Conservation (phyloP, 805 yeast genomes). For the Ogataea zsoltii region DNA sequence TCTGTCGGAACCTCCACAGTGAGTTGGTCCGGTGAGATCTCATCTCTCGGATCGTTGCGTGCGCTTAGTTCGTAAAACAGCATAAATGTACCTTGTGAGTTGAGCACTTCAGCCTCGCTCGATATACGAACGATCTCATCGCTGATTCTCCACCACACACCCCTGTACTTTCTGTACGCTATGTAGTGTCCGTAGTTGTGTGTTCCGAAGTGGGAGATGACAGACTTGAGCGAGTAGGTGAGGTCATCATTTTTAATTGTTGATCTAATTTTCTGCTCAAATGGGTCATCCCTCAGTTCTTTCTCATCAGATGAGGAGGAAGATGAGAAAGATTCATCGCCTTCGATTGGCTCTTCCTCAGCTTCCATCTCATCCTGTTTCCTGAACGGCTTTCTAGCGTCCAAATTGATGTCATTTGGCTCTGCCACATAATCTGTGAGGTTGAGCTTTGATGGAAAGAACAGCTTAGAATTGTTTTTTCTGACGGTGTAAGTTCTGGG, state of each 20-base stretch:
- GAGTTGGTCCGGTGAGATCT: constrained; percentile 11
- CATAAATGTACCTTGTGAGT: constrained; percentile 89
- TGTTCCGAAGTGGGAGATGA: constrained; percentile 90
- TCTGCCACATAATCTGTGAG: constrained; percentile 69
- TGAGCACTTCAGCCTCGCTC: constrained; percentile 75
- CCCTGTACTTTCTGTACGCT: constrained; percentile 77
- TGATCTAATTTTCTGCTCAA: constrained; percentile 7
- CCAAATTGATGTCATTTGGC: constrained; percentile 69
- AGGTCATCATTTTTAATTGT: constrained; percentile 40
- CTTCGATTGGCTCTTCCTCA: constrained; percentile 23
- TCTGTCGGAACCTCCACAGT: constrained; percentile 8
- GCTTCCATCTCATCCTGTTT: constrained; percentile 47
- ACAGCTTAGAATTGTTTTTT: constrained; percentile 81
- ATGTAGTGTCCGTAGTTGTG: constrained; percentile 98
- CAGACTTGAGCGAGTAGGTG: constrained; percentile 75
- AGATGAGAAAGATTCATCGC: not conserved
- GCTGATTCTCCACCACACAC: constrained; percentile 93
- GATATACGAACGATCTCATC: constrained; percentile 86
- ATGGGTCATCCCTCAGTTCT: constrained; percentile 1
- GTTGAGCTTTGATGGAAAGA: constrained; percentile 70
- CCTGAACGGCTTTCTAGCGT: constrained; percentile 76
- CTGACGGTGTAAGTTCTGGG: constrained; percentile 78
- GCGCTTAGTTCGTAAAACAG: constrained; percentile 69
- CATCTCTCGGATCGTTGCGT: constrained; percentile 25
- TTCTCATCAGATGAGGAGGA: constrained; percentile 1